Conservation (phyloP, 306 rosid species). For the Vigna mungo region DNA sequence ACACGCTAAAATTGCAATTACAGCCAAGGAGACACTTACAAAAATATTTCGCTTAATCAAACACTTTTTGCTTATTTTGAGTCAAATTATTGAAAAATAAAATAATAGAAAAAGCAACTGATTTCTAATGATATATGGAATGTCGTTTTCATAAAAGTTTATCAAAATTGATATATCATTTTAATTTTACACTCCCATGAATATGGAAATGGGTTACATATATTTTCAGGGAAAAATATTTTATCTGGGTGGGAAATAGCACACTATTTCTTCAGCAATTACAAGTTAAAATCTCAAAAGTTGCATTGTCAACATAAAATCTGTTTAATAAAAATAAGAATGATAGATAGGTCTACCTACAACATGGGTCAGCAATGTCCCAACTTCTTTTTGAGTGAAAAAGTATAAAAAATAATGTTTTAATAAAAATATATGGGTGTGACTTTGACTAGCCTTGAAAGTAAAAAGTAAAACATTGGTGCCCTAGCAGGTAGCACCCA, state of each 20-base stretch:
- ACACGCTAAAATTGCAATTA: not conserved
- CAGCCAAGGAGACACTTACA: not conserved
- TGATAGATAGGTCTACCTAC: not conserved
- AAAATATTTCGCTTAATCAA: not conserved
- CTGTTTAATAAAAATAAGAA: not conserved
- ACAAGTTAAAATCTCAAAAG: not conserved
- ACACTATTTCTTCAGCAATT: not conserved
- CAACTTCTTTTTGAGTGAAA: not conserved
- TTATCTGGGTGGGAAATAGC: not conserved
- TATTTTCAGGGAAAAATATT: not conserved
- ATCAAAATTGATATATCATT: constrained; percentile 32
- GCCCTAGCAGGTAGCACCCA: constrained; percentile 6
- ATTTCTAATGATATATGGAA: constrained; percentile 16
- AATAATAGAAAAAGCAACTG: not conserved
- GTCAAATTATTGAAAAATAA: not conserved
- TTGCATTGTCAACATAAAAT: constrained; percentile 15
- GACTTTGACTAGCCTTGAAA: not conserved
- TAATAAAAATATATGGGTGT: not conserved
- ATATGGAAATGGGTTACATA: not conserved
- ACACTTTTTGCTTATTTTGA: not conserved
- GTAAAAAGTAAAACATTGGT: constrained; percentile 19
- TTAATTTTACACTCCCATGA: constrained; percentile 1
- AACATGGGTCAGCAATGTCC: constrained; percentile 11
- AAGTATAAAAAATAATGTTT: not conserved
- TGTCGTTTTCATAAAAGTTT: constrained; percentile 23